phyloP scores from a whole-genome alignment of 495 filamentous ascomycete species.

The Copromyces sp. region DNA sequence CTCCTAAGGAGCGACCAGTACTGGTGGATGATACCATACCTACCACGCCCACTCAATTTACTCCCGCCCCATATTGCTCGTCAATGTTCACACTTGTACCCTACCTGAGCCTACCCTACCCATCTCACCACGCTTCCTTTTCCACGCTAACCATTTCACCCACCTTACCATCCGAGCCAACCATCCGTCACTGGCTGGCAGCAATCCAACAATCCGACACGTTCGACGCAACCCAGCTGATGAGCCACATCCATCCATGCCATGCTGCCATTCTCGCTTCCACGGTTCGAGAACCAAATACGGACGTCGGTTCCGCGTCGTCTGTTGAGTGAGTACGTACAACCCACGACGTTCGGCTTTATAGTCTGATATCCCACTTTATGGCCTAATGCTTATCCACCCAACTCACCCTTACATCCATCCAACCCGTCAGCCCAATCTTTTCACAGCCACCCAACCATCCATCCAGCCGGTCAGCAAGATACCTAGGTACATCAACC shows the following conservation, averaged over 20 bases:
- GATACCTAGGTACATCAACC: neutral
- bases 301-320: neutral
- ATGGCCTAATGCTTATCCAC: neutral
- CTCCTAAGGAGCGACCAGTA: neutral
- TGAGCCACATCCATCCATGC: neutral
- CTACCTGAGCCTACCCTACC: neutral
- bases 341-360: neutral
- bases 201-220: neutral
- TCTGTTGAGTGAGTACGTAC: neutral
- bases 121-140: neutral
- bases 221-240: neutral
- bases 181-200: neutral
- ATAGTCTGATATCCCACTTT: neutral
- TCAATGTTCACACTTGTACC: neutral
- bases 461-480: neutral
- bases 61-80: neutral
- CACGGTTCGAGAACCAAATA: neutral
- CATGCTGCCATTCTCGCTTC: neutral
- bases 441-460: neutral
- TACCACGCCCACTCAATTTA: neutral
- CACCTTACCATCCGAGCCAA: neutral
- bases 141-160: neutral
- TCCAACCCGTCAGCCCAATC: neutral
- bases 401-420: neutral
- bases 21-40: too few relatives aligned